Evolutionary conservation across 1,139 yeast species (phyloP).

Genomic region (Sugiyamaella paludigena): DNA sequence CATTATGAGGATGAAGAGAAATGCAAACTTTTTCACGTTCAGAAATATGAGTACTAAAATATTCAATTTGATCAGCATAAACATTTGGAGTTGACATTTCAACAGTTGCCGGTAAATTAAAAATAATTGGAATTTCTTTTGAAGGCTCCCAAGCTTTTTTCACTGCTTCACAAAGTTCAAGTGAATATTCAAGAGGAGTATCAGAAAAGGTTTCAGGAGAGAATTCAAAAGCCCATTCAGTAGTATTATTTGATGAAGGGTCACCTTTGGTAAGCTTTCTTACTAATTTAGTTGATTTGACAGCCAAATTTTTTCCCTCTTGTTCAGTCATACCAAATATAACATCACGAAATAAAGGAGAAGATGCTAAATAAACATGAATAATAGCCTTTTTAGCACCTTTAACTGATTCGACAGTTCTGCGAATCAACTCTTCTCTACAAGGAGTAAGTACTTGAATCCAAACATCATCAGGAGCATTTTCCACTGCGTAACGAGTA

Average conservation of each 20-base stretch:
- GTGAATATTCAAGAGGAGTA: slow-evolving; percentile 78
- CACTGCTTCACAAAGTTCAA: slow-evolving; percentile 92
- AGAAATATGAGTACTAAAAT: slow-evolving; percentile 70
- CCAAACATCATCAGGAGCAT: slow-evolving; percentile 88
- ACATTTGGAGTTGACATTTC: slow-evolving; percentile 93
- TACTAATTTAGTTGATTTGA: slow-evolving; percentile 76
- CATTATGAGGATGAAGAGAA: slow-evolving; percentile 94
- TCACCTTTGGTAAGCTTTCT: slow-evolving; percentile 86
- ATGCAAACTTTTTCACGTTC: slow-evolving; percentile 85
- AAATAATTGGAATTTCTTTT: slow-evolving; percentile 78
- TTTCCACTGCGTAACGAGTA: slow-evolving; percentile 87
- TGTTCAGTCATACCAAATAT: slow-evolving; percentile 83
- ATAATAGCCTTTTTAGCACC: slow-evolving; percentile 91
- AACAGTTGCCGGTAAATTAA: slow-evolving; percentile 98
- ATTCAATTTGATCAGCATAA: slow-evolving; percentile 95
- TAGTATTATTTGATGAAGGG: slow-evolving; percentile 63
- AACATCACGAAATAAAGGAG: slow-evolving; percentile 86
- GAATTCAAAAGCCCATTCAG: slow-evolving; percentile 82
- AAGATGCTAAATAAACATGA: slow-evolving; percentile 89
- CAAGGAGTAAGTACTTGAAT: slow-evolving; percentile 93
- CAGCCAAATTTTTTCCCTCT: slow-evolving; percentile 77
- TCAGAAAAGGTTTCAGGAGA: slow-evolving; percentile 96
- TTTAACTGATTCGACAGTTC: slow-evolving; percentile 83
- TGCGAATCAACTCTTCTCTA: slow-evolving; percentile 79
- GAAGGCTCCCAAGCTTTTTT: slow-evolving; percentile 90